A percentile compares a stretch with the other conserved stretches of the same genome.
phyloP scores from a whole-genome alignment of 139 green algal species.

The Haematococcus sp. region DNA sequence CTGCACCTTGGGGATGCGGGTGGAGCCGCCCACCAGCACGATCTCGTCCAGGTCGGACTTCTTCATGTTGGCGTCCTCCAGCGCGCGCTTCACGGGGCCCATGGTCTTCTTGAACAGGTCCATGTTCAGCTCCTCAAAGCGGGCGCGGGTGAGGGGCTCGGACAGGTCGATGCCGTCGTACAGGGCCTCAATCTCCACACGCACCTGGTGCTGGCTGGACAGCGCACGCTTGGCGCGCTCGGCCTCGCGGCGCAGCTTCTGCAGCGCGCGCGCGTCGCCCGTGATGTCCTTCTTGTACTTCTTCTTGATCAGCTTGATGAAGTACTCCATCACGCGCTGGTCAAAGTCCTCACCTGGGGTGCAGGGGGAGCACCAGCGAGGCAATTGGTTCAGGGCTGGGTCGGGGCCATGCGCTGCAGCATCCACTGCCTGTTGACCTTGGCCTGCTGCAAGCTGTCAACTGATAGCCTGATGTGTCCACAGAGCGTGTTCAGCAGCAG shows the following conservation, averaged over 20 bases:
- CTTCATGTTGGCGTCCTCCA: constrained; percentile 92
- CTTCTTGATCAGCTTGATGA: constrained; percentile 99
- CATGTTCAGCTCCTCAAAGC: constrained; percentile 99
- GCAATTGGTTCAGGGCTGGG: too few species aligned
- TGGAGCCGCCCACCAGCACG: constrained; percentile 95
- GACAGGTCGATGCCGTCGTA: constrained; percentile 94
- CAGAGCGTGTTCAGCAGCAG: too few species aligned
- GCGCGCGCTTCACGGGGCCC: constrained; percentile 91
- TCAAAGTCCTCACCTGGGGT: constrained; percentile 93
- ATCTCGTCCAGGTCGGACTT: constrained; percentile 68
- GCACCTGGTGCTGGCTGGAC: constrained; percentile 93
- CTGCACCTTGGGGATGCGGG: constrained; percentile 93
- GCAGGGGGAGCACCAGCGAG: too few species aligned
- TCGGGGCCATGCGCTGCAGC: not conserved
- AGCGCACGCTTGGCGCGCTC: constrained; percentile 98
- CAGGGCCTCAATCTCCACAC: constrained; percentile 97
- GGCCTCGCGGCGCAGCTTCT: constrained; percentile 94
- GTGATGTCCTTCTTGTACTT: constrained; percentile 95
- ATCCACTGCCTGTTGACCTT: too few species aligned
- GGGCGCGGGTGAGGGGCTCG: constrained; percentile 95
- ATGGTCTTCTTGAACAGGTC: constrained; percentile 99
- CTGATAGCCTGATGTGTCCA: too few species aligned
- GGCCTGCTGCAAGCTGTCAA: too few species aligned
- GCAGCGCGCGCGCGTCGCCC: constrained; percentile 84
- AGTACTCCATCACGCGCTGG: constrained; percentile 98